These are phyloP conservation scores for Fusarium bactridioides DNA, from an alignment of 2,329 filamentous ascomycete species.

Conservation along the genomic window DNA sequence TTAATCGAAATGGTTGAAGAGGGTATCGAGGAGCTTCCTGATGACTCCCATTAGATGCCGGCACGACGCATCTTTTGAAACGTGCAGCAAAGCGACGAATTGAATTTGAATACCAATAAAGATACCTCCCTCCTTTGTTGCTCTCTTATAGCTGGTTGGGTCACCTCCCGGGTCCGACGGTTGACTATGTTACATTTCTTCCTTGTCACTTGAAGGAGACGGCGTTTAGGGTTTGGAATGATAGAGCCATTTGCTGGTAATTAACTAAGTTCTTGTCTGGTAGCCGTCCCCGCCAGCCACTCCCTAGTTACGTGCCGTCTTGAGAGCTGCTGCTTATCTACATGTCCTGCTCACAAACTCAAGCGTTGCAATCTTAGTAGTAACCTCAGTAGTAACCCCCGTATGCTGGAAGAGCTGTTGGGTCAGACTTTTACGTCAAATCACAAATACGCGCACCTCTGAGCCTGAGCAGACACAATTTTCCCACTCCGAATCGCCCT, in stretches of 20 bases:
- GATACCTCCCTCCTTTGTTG: slow-evolving; percentile 17
- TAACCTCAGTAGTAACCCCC: background rate
- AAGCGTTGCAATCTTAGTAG: background rate
- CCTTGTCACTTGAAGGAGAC: slow-evolving; percentile 18
- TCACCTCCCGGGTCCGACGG: background rate
- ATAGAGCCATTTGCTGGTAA: slow-evolving; percentile 33
- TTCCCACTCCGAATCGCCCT: slow-evolving; percentile 42
- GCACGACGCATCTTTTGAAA: background rate
- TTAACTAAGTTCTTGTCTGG: slow-evolving; percentile 28
- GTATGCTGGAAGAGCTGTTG: background rate
- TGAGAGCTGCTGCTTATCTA: background rate
- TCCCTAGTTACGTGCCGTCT: background rate
- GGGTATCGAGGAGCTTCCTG: slow-evolving; percentile 72
- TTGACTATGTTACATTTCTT: slow-evolving; percentile 5
- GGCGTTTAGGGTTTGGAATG: slow-evolving; percentile 39
- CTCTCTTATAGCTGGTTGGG: background rate
- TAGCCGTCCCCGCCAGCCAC: slow-evolving; percentile 3
- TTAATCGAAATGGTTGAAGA: slow-evolving; percentile 80
- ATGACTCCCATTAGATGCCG: slow-evolving; percentile 49
- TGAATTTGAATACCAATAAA: slow-evolving; percentile 4
- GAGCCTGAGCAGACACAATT: slow-evolving; percentile 38
- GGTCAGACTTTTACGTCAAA: background rate
- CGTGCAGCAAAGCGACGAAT: background rate
- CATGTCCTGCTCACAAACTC: background rate
- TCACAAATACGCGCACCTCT: slow-evolving; percentile 23